phyloP scores from a whole-genome alignment of 345 rosid genomes.

The Kandelia obovata region DNA sequence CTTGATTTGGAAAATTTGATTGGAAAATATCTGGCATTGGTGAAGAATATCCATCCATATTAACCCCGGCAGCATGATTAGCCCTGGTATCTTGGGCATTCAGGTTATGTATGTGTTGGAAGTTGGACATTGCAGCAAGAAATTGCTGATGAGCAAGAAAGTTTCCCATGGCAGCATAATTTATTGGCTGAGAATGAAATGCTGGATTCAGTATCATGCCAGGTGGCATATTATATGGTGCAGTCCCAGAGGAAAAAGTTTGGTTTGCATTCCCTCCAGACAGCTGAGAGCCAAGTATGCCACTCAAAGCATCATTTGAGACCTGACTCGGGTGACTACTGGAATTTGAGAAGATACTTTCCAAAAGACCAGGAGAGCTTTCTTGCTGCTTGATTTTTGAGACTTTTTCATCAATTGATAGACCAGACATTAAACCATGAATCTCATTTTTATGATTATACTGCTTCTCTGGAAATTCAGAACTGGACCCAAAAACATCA shows the following conservation, averaged over 20 bases:
- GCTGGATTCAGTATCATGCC: slow-evolving; percentile 65
- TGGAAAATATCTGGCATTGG: slow-evolving; percentile 87
- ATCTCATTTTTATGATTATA: slow-evolving; percentile 35
- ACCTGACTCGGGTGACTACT: slow-evolving; percentile 34
- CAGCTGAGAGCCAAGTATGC: slow-evolving; percentile 46
- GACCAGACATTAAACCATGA: slow-evolving; percentile 66
- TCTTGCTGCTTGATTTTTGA: slow-evolving; percentile 40
- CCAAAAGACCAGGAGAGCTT: slow-evolving; percentile 40
- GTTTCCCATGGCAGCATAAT: slow-evolving; percentile 65
- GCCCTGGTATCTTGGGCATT: slow-evolving; percentile 46
- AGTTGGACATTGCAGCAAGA: slow-evolving; percentile 67
- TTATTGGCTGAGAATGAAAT: slow-evolving; percentile 57
- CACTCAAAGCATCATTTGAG: slow-evolving; percentile 45
- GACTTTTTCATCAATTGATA: slow-evolving; percentile 50
- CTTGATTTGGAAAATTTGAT: slow-evolving; percentile 52
- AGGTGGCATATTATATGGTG: slow-evolving; percentile 58
- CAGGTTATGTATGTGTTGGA: slow-evolving; percentile 64
- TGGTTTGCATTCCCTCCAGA: slow-evolving; percentile 44
- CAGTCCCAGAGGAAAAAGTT: slow-evolving; percentile 44
- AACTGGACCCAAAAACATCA: slow-evolving; percentile 59
- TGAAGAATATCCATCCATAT: slow-evolving; percentile 43
- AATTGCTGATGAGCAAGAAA: slow-evolving; percentile 76
- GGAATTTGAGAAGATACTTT: slow-evolving; percentile 39
- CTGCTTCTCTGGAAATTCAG: slow-evolving; percentile 37
- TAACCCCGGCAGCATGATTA: slow-evolving; percentile 32